phyloP scores from a whole-genome alignment of 176 grass and related monocot species.

The Oryza punctata region DNA sequence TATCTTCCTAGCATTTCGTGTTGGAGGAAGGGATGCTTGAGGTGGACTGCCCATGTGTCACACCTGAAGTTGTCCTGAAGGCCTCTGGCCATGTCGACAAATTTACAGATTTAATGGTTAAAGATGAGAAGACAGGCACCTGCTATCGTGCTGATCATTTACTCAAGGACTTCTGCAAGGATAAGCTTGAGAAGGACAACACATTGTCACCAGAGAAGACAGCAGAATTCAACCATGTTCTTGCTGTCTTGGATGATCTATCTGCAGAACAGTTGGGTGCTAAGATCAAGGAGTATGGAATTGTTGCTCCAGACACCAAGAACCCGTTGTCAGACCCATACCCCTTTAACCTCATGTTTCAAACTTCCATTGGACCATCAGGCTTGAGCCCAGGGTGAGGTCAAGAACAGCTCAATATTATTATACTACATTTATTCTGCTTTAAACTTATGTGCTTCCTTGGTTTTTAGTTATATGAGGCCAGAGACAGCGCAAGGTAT shows the following conservation, averaged over 20 bases:
- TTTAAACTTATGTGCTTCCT: slow-evolving; percentile 37
- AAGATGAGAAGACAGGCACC: slow-evolving; percentile 86
- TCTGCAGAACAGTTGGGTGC: slow-evolving; percentile 71
- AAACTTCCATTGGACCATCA: slow-evolving; percentile 96
- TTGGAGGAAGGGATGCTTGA: slow-evolving; percentile 92
- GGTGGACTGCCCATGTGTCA: slow-evolving; percentile 94
- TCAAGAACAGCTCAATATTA: slow-evolving; percentile 27
- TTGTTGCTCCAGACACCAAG: slow-evolving; percentile 92
- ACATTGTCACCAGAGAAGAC: slow-evolving; percentile 54
- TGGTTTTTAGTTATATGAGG: slow-evolving; percentile 79
- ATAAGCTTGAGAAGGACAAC: slow-evolving; percentile 70
- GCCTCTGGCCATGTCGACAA: slow-evolving; percentile 94
- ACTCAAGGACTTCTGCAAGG: slow-evolving; percentile 91
- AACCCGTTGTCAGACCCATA: slow-evolving; percentile 78
- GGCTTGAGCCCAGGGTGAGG: slow-evolving; percentile 78
- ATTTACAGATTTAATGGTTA: slow-evolving; percentile 94
- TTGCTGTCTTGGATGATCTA: slow-evolving; percentile 88
- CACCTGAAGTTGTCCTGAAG: slow-evolving; percentile 82
- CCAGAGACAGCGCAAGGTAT: slow-evolving; percentile 97
- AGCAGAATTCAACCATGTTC: slow-evolving; percentile 59
- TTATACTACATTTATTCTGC: slow-evolving; percentile 3
- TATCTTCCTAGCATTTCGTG: slow-evolving; percentile 73
- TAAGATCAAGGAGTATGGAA: slow-evolving; percentile 90
- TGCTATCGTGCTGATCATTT: slow-evolving; percentile 95
- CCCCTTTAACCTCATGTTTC: slow-evolving; percentile 99